These are phyloP conservation scores for Diospyros kaki DNA, from an alignment of 148 eudicot genomes.

Conservation along the genomic window DNA sequence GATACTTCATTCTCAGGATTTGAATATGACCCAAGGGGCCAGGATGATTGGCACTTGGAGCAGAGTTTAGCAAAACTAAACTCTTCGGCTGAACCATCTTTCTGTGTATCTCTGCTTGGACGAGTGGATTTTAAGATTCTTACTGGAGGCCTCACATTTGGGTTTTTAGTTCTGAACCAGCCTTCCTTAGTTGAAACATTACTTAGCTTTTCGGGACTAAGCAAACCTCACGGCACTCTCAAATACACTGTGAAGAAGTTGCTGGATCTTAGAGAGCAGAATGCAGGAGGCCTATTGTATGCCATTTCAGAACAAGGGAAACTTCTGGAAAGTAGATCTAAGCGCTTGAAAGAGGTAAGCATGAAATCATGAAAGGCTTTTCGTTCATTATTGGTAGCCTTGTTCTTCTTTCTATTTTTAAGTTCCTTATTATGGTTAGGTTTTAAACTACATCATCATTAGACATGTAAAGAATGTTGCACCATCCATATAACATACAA, in stretches of 20 bases:
- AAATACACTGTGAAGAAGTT: constrained; percentile 79
- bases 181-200: constrained; percentile 54
- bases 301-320: constrained; percentile 50
- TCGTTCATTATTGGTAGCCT: not conserved
- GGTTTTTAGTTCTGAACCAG: constrained; percentile 64
- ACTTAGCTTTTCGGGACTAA: constrained; percentile 66
- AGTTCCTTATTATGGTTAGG: not conserved
- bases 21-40: constrained; percentile 46
- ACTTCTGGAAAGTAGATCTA: constrained; percentile 52
- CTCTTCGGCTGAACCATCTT: constrained; percentile 40
- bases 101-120: constrained; percentile 78
- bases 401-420: not conserved
- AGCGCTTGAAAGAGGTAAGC: constrained; percentile 67
- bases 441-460: no score
- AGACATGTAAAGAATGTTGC: no score
- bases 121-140: constrained; percentile 73
- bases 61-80: constrained; percentile 44
- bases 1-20: constrained; percentile 92
- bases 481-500: no score
- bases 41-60: constrained; percentile 71
- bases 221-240: constrained; percentile 77
- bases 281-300: constrained; percentile 37
- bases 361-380: not conserved
- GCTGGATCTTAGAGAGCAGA: constrained; percentile 62
- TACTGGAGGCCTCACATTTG: constrained; percentile 82